Percentiles rank a stretch among this genome's conserved stretches.
Evolutionary conservation across 2,329 filamentous ascomycete species (phyloP).

Genomic region (Xylaria sp.): DNA sequence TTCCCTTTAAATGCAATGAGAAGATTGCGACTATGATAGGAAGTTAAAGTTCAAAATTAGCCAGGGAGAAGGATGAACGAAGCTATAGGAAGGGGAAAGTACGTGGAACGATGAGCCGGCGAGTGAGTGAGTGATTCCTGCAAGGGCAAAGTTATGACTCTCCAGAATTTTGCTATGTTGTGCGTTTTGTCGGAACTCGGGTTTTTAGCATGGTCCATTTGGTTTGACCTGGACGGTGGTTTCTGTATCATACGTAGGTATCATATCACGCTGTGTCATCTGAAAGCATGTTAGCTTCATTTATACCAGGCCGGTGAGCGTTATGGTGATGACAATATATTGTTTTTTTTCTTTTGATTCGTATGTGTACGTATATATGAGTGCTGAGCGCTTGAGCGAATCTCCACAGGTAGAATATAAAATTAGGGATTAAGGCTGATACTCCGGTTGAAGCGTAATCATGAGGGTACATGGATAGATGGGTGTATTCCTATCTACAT

Average conservation of each 20-base stretch:
- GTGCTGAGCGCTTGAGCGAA: background rate
- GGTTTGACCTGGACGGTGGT: background rate
- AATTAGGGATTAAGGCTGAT: background rate
- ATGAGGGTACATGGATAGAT: too few relatives aligned
- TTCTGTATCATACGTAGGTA: constrained; percentile 17
- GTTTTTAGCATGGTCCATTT: constrained; percentile 11
- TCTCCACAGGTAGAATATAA: background rate
- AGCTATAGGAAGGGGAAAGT: background rate
- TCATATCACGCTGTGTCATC: background rate
- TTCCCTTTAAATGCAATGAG: background rate
- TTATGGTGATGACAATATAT: background rate
- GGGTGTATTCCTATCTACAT: too few relatives aligned
- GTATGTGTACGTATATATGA: background rate
- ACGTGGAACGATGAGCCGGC: background rate
- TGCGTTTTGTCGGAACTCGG: background rate
- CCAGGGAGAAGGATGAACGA: background rate
- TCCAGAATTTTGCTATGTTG: background rate
- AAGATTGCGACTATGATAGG: background rate
- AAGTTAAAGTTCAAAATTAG: background rate
- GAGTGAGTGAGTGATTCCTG: background rate
- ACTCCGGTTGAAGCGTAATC: background rate
- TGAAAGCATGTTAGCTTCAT: constrained; percentile 15
- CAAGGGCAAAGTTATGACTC: background rate
- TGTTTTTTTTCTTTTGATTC: background rate
- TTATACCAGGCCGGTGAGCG: constrained; percentile 2